A percentile compares a stretch with the other conserved stretches of the same genome.
Conservation (phyloP, 495 filamentous ascomycete species). For the Penicillium paradoxum region DNA sequence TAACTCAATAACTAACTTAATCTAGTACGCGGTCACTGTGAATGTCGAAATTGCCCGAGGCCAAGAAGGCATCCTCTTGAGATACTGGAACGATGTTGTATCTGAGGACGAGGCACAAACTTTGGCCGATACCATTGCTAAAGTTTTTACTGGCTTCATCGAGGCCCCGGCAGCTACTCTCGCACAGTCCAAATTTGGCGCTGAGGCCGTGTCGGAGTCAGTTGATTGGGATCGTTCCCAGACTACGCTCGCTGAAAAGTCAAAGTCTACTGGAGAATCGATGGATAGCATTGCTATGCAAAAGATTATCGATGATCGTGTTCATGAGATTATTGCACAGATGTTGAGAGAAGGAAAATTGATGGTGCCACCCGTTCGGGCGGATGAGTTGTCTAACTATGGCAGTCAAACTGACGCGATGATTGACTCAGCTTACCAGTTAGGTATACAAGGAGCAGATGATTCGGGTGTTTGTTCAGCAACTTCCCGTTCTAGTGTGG, state of each 20-base stretch:
- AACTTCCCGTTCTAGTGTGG: slow-evolving; percentile 23
- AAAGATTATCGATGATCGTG: slow-evolving; percentile 37
- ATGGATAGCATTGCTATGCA: slow-evolving; percentile 30
- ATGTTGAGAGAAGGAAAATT: slow-evolving; percentile 37
- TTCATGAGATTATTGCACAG: slow-evolving; percentile 35
- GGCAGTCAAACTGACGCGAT: slow-evolving; percentile 11
- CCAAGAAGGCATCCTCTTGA: slow-evolving; percentile 42
- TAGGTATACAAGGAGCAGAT: slow-evolving; percentile 16
- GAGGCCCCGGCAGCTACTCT: slow-evolving; percentile 24
- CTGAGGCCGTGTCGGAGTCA: background rate
- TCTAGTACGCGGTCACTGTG: slow-evolving; percentile 44
- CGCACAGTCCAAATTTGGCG: slow-evolving; percentile 18
- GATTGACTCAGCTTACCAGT: slow-evolving; percentile 18
- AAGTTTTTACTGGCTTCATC: slow-evolving; percentile 33
- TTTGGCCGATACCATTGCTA: slow-evolving; percentile 30
- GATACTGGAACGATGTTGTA: slow-evolving; percentile 45
- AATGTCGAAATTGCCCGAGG: slow-evolving; percentile 43
- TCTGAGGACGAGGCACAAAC: slow-evolving; percentile 35
- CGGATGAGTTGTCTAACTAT: slow-evolving; percentile 14
- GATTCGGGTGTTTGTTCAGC: slow-evolving; percentile 24
- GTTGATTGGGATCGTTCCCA: slow-evolving; percentile 14
- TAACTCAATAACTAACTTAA: slow-evolving; percentile 1
- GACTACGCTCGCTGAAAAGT: slow-evolving; percentile 9
- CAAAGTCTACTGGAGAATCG: slow-evolving; percentile 4
- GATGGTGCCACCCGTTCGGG: slow-evolving; percentile 18